A percentile compares a stretch with the other conserved stretches of the same genome.
These are phyloP conservation scores for Trichoderma breve DNA, from an alignment of 2,329 filamentous ascomycete genomes.

Conservation along the genomic window DNA sequence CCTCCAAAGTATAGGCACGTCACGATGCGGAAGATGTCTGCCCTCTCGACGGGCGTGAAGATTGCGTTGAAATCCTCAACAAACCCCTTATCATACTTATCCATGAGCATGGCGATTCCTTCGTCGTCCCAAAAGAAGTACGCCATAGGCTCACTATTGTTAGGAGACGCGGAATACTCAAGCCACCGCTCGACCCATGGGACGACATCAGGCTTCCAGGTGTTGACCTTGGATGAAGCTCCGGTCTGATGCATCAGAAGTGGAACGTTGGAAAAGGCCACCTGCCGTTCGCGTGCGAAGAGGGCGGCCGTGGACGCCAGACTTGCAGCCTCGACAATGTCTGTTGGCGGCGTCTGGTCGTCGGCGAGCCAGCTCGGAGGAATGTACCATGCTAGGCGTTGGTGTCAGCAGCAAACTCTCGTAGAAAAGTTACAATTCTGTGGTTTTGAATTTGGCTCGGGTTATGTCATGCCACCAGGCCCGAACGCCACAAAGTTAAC, in stretches of 20 bases:
- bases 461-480: background rate
- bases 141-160: constrained; percentile 23
- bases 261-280: constrained; percentile 28
- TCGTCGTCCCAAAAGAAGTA: constrained; percentile 29
- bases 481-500: constrained; percentile 11
- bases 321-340: constrained; percentile 26
- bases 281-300: constrained; percentile 18
- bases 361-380: constrained; percentile 24
- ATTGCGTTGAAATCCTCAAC: constrained; percentile 20
- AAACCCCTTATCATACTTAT: constrained; percentile 23
- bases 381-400: constrained; percentile 26
- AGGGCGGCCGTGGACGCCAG: constrained; percentile 24
- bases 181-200: constrained; percentile 28
- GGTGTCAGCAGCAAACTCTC: background rate
- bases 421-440: background rate
- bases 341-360: constrained; percentile 19
- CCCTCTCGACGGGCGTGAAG: constrained; percentile 26
- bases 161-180: constrained; percentile 15
- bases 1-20: constrained; percentile 28
- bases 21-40: constrained; percentile 28
- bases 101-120: constrained; percentile 24
- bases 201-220: constrained; percentile 24
- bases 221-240: constrained; percentile 21
- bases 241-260: constrained; percentile 28
- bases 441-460: background rate